phyloP scores from a whole-genome alignment of 192 early-diverging fungal species.

The Podila verticillata region DNA sequence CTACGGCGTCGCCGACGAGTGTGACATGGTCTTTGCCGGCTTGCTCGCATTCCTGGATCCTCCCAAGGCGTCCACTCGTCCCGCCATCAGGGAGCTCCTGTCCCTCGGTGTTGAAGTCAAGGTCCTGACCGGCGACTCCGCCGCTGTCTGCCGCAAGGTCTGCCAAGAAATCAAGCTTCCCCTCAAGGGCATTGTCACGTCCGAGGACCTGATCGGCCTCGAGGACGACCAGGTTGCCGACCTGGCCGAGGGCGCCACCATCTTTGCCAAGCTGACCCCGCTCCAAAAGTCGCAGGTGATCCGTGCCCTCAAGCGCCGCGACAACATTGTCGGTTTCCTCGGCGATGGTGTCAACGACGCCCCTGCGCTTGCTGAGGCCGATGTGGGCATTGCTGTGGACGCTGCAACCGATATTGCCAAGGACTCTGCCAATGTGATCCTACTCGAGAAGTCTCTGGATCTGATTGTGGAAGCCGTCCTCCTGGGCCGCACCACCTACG shows the following conservation, averaged over 20 bases:
- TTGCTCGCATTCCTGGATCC: constrained; percentile 61
- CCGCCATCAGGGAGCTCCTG: constrained; percentile 53
- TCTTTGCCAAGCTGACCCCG: constrained; percentile 66
- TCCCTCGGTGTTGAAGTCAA: constrained; percentile 57
- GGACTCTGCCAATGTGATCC: constrained; percentile 61
- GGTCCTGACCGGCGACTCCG: constrained; percentile 62
- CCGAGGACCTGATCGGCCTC: constrained; percentile 48
- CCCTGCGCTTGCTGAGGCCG: constrained; percentile 55
- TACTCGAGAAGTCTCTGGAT: constrained; percentile 59
- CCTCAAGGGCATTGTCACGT: constrained; percentile 48
- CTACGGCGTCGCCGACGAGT: constrained; percentile 46
- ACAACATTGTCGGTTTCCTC: constrained; percentile 57
- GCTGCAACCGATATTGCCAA: constrained; percentile 63
- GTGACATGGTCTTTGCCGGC: constrained; percentile 55
- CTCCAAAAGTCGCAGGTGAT: constrained; percentile 56
- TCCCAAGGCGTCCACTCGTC: constrained; percentile 54
- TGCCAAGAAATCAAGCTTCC: constrained; percentile 58
- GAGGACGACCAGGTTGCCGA: constrained; percentile 42
- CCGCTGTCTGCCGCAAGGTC: constrained; percentile 58
- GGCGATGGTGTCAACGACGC: constrained; percentile 70
- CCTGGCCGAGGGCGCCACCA: constrained; percentile 42
- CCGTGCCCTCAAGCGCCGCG: constrained; percentile 47
- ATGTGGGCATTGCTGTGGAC: constrained; percentile 64
- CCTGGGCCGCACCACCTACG: constrained; percentile 57
- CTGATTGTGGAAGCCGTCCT: constrained; percentile 52